Evolutionary conservation across 768 basidiomycete genomes (phyloP), one percentile per base, ranked within the genome.

Genomic region (Podaxis carcinomalis): DNA sequence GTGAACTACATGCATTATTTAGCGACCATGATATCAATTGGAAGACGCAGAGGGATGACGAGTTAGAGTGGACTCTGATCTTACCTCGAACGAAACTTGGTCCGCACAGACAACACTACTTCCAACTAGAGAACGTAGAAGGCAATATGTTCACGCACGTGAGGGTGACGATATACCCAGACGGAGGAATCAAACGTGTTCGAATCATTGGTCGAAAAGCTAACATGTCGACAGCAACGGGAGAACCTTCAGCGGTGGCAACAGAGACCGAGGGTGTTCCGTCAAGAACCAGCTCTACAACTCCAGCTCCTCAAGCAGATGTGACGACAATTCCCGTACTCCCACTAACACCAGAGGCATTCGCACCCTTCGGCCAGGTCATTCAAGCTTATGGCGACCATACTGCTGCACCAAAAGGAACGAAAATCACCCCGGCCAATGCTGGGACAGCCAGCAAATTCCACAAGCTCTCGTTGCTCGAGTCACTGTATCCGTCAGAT

Each of bases 121-220:
- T 97, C 77, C 89, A 91, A 68, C 78, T 96, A 61, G 86, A 89
- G 66, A 83, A 87, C 69, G 80, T 84, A 16, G 74, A 79, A 52
- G 83, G 75, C 11, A 73, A 72, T 60, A 70, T 77, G 19, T 95
- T 86, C 72, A 94, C 87, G 13, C 96, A 99, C 72, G 83, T 98
- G 61, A 85, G 87, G 66, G 75, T 97, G 62, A 93, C 90, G 19
- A 96, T 97, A 67, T 84, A 90, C 70, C 97, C 97, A 1, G 96
- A 99, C 68, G 97, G 97, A 46, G 97, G 97, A 25, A 75, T 98
- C 69, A 98, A 98, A 75, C 85, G 97, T 23, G 78, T 99, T n/a
- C 84, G 97, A 62, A 73, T 97, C 52, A 77, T 86, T 65, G 93
- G 97, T 57, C 81, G 84, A 51, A 79, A 79, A 47, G 70, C 56